Evolutionary conservation across 1,284 basidiomycete species (phyloP).

Genomic region (Blastosporella zonata): DNA sequence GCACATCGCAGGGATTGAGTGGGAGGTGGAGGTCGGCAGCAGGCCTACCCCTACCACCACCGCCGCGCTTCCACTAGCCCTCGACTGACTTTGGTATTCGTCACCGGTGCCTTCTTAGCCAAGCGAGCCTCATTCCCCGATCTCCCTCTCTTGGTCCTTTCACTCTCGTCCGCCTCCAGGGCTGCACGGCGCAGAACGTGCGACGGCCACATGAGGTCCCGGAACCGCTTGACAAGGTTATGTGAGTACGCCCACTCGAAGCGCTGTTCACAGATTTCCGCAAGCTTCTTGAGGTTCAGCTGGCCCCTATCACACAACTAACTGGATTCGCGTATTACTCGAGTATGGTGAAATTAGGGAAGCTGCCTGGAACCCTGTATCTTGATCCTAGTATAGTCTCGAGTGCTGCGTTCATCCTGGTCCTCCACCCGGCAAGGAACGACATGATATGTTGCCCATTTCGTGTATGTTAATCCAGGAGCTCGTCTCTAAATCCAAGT

Average conservation of each 20-base stretch:
- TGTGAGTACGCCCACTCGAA: constrained; percentile 57
- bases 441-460: constrained; percentile 23
- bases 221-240: constrained; percentile 39
- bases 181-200: constrained; percentile 39
- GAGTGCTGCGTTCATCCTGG: constrained; percentile 45
- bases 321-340: constrained; percentile 45
- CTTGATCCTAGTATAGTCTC: constrained; percentile 35
- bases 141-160: constrained; percentile 23
- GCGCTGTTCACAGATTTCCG: constrained; percentile 49
- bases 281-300: constrained; percentile 41
- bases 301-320: constrained; percentile 30
- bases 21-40: neutral
- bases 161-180: constrained; percentile 37
- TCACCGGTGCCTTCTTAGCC: neutral
- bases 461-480: constrained; percentile 38
- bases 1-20: neutral
- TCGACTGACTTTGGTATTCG: neutral
- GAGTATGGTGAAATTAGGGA: constrained; percentile 42
- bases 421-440: constrained; percentile 40
- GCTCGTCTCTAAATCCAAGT: constrained; percentile 40
- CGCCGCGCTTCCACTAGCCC: neutral
- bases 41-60: neutral
- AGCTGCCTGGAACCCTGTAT: constrained; percentile 32
- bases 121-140: constrained; percentile 18
- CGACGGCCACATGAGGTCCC: constrained; percentile 38